A percentile compares a stretch with the other conserved stretches of the same genome.
phyloP scores from a whole-genome alignment of 1,284 basidiomycete genomes.

The Moniliophthora roreri region DNA sequence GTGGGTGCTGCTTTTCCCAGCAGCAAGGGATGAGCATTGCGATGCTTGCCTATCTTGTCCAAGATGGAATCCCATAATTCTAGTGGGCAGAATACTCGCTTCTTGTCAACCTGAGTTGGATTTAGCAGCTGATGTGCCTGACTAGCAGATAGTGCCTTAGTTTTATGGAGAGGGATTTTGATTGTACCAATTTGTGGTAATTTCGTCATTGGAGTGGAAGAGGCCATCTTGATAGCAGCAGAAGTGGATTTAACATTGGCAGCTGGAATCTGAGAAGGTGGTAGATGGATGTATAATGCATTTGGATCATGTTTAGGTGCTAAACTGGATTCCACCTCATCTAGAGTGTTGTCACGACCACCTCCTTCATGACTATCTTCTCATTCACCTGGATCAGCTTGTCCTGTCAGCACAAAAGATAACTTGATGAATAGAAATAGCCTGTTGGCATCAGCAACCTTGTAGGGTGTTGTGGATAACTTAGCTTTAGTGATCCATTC shows the following conservation, averaged over 20 bases:
- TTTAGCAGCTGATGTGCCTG: neutral
- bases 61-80: conserved; percentile 15
- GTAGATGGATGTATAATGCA: neutral
- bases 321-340: neutral
- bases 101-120: neutral
- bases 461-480: conserved; percentile 26
- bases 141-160: neutral
- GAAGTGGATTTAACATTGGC: neutral
- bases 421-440: conserved; percentile 1
- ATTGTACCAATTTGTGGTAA: too few relatives aligned
- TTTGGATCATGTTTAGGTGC: neutral
- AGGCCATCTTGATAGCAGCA: neutral
- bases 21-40: conserved; percentile 29
- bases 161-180: neutral
- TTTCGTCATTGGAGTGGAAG: too few relatives aligned
- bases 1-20: conserved; percentile 25
- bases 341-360: neutral
- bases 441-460: neutral
- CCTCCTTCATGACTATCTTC: neutral
- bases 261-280: neutral
- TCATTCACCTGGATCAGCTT: neutral
- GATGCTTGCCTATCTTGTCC: conserved; percentile 24
- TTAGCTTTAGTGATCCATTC: conserved; percentile 21
- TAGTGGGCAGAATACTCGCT: conserved; percentile 16
- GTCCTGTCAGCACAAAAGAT: neutral